phyloP scores from a whole-genome alignment of 2,329 filamentous ascomycete species.

The Monascus ruber region DNA sequence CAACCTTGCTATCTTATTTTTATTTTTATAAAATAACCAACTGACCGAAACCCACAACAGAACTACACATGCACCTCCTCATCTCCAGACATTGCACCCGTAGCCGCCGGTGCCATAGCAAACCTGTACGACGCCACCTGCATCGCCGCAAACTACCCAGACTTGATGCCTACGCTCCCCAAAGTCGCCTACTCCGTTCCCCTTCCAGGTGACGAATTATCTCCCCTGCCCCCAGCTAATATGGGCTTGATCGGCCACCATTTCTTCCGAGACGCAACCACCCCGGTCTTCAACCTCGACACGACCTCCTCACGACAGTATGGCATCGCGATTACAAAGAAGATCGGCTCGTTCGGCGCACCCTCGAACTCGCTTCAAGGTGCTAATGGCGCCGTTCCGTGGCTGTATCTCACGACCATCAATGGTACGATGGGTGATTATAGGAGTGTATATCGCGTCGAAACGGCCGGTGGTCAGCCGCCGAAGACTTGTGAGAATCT shows the following conservation, averaged over 20 bases:
- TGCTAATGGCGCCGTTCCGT: conserved; percentile 58
- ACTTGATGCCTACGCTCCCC: conserved; percentile 54
- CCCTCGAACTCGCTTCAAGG: conserved; percentile 52
- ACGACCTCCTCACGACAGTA: conserved; percentile 34
- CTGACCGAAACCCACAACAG: conserved; percentile 34
- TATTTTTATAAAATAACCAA: conserved; percentile 6
- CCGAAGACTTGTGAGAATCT: conserved; percentile 62
- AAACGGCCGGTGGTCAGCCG: conserved; percentile 69
- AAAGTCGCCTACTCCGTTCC: conserved; percentile 57
- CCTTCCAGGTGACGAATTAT: conserved; percentile 30
- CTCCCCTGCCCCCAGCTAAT: conserved; percentile 41
- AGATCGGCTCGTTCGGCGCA: conserved; percentile 50
- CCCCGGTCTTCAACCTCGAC: conserved; percentile 71
- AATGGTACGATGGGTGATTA: conserved; percentile 50
- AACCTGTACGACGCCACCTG: conserved; percentile 83
- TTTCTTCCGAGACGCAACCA: conserved; percentile 61
- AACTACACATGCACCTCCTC: conserved; percentile 76
- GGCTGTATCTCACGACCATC: conserved; percentile 57
- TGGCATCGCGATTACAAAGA: conserved; percentile 52
- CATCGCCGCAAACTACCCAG: conserved; percentile 57
- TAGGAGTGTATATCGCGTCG: conserved; percentile 68
- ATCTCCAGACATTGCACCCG: conserved; percentile 51
- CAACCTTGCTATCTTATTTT: background rate
- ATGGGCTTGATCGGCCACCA: conserved; percentile 63
- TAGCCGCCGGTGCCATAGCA: conserved; percentile 61